Conservation (phyloP, 1,139 yeast species). For the Yamadazyma oceani region DNA sequence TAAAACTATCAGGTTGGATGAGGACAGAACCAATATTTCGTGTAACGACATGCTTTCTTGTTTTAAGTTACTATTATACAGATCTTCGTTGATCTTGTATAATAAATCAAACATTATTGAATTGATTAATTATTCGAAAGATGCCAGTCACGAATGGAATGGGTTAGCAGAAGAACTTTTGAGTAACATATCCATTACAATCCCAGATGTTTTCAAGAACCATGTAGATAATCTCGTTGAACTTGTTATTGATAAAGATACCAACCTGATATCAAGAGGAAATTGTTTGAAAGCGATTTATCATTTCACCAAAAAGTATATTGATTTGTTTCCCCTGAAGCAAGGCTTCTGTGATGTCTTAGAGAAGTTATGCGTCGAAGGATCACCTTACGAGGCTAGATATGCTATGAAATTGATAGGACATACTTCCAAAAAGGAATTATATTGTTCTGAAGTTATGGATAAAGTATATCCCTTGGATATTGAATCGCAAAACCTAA, state of each 20-base stretch:
- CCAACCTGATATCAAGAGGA: slow-evolving; percentile 14
- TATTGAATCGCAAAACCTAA: slow-evolving; percentile 32
- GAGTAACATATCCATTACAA: slow-evolving; percentile 56
- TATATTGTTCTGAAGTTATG: slow-evolving; percentile 37
- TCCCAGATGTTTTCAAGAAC: slow-evolving; percentile 65
- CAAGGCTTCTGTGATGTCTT: slow-evolving; percentile 40
- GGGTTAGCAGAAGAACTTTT: slow-evolving; percentile 52
- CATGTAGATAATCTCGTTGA: slow-evolving; percentile 55
- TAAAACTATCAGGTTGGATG: slow-evolving; percentile 44
- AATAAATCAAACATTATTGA: slow-evolving; percentile 65
- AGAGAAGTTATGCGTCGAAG: slow-evolving; percentile 46
- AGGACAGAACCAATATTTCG: slow-evolving; percentile 38
- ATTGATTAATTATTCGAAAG: slow-evolving; percentile 49
- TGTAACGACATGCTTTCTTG: slow-evolving; percentile 51
- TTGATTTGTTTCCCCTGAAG: slow-evolving; percentile 39
- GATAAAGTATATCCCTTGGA: slow-evolving; percentile 54
- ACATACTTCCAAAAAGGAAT: slow-evolving; percentile 38
- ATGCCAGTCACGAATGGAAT: slow-evolving; percentile 27
- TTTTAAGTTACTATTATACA: slow-evolving; percentile 56
- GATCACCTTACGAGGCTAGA: slow-evolving; percentile 63
- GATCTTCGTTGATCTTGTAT: slow-evolving; percentile 61
- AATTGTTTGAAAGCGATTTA: slow-evolving; percentile 54
- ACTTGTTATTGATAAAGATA: slow-evolving; percentile 27
- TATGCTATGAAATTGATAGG: slow-evolving; percentile 64
- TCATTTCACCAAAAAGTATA: slow-evolving; percentile 54